phyloP scores from a whole-genome alignment of 2,329 filamentous ascomycete species.

The Paracoccidioides brasiliensis region DNA sequence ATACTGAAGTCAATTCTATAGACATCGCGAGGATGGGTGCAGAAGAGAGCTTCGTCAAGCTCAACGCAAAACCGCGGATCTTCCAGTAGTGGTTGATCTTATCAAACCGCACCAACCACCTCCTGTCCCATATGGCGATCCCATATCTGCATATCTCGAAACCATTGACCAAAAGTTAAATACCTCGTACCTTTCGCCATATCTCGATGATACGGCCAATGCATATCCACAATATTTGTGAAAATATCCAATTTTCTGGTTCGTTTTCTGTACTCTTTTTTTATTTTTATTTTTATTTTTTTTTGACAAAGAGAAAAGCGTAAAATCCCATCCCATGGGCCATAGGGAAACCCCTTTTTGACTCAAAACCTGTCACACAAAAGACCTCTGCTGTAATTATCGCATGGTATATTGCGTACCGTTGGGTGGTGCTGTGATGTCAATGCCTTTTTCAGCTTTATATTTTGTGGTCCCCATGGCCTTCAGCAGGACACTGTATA shows the following conservation, averaged over 20 bases:
- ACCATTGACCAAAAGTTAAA: neutral
- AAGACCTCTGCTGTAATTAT: neutral
- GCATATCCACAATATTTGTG: neutral
- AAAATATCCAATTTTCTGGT: neutral
- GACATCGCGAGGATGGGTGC: conserved; percentile 13
- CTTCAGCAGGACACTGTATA: neutral
- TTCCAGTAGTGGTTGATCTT: neutral
- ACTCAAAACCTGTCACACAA: neutral
- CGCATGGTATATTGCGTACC: neutral
- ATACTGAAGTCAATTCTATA: conserved; percentile 2
- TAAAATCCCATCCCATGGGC: neutral
- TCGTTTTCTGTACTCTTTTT: neutral
- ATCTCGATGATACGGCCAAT: conserved; percentile 1
- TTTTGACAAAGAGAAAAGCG: neutral
- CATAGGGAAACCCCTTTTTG: neutral
- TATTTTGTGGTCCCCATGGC: neutral
- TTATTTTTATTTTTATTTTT: neutral
- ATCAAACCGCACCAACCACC: neutral
- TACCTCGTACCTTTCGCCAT: conserved; percentile 1
- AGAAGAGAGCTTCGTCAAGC: conserved; percentile 7
- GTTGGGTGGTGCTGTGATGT: neutral
- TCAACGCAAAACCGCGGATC: neutral
- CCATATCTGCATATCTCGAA: neutral
- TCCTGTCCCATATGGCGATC: neutral
- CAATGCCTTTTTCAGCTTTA: neutral